phyloP scores from a whole-genome alignment of 2,329 filamentous ascomycete genomes.

The Penicillium oxalicum region DNA sequence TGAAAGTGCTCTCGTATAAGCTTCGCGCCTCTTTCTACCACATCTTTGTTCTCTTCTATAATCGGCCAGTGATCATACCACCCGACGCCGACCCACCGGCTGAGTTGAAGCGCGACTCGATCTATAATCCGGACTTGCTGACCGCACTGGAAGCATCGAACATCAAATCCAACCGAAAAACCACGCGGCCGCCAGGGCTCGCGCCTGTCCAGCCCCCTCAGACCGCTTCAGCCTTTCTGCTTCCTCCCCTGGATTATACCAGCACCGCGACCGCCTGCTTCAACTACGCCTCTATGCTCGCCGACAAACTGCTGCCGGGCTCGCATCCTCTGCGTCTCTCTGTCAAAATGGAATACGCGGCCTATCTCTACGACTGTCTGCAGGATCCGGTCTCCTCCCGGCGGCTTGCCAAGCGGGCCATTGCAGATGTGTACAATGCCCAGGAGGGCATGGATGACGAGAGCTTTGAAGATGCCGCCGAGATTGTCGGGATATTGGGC shows the following conservation, averaged over 20 bases:
- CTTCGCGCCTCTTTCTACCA: conserved; percentile 92
- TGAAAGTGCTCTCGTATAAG: conserved; percentile 87
- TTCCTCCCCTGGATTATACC: conserved; percentile 74
- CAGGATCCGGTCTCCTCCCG: conserved; percentile 74
- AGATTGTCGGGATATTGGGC: conserved; percentile 77
- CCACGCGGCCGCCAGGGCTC: conserved; percentile 34
- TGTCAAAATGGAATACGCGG: conserved; percentile 85
- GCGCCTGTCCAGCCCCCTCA: conserved; percentile 19
- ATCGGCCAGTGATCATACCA: conserved; percentile 69
- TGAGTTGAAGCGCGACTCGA: conserved; percentile 31
- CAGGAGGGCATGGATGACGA: conserved; percentile 91
- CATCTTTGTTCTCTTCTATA: conserved; percentile 94
- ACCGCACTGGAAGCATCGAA: conserved; percentile 32
- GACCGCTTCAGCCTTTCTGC: conserved; percentile 63
- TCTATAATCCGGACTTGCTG: conserved; percentile 29
- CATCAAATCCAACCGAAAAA: background rate
- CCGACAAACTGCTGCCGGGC: conserved; percentile 71
- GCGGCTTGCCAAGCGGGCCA: conserved; percentile 71
- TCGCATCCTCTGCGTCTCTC: conserved; percentile 85
- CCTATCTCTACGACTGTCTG: conserved; percentile 88
- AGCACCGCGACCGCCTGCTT: conserved; percentile 78
- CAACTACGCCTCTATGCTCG: conserved; percentile 65
- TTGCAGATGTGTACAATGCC: conserved; percentile 85
- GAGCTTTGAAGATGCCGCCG: conserved; percentile 86
- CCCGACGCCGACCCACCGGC: conserved; percentile 42